Base-by-base conservation (phyloP, 495 filamentous ascomycete species). In the Aspergillus indologenus region DNA sequence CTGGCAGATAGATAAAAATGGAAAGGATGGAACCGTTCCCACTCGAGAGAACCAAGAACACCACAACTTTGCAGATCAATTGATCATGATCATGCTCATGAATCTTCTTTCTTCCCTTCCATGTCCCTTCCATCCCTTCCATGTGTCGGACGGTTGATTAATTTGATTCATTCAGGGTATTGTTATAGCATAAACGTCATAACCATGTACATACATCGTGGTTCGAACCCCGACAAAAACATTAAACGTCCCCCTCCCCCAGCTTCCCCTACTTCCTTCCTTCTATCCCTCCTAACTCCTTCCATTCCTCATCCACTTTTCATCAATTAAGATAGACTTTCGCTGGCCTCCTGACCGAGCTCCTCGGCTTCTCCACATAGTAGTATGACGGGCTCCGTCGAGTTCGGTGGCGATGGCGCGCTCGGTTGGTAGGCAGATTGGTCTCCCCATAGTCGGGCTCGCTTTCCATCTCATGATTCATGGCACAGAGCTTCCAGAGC, bases 401-500 rank as follows among this genome's bases (percentile, higher is more conserved):
- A 3, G 64, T 61, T 50, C 68, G 61, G 20, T 54, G 59, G 14
- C 58, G 56, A 47, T 61, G 61, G 15, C 54, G 54, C 17, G 58
- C 61, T 29, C 53, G 47, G 42, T 53, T 40, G 34, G 34, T 40
- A 40, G 34, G 34, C 12, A 40, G 12, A 14, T 40, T 40, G 34
- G 34, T 40, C 34, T 57, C 11, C 60, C 66, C 65, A 54, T 64
- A 62, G 23, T 76, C 34, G 12, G 34, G 34, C 34, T 40, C 34
- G 0, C 68, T 60, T 18, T 66, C 59, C 3, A 53, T 59, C 1
- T 60, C 66, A 0, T 65, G 62, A 0, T 68, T 68, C 9, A 71
- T 56, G 19, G 56, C 34, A 53, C 68, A 74, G 0, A 71, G 14
- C 22, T 64, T 62, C 60, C 65, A 71, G n/a, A 85, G 71, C 83